Conservation (phyloP, 176 grass and related monocot genomes). For the Musa schizocarpa region DNA sequence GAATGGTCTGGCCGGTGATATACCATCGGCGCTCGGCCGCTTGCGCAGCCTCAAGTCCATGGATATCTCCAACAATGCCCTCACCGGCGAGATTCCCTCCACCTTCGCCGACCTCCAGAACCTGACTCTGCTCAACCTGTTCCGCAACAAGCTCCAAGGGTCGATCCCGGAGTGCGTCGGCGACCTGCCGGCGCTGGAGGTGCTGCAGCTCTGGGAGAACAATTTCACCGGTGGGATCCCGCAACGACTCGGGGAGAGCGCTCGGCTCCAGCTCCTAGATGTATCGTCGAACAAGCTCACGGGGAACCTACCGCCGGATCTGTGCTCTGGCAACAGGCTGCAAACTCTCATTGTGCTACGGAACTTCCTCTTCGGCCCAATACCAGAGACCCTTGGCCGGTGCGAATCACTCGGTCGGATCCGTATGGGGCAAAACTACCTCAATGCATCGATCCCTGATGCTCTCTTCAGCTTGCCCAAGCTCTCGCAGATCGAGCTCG, state of each 20-base stretch:
- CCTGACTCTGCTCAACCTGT: constrained; percentile 35
- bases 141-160: constrained; percentile 17
- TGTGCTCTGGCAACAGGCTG: constrained; percentile 4
- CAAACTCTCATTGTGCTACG: neutral
- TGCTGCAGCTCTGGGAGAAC: constrained; percentile 13
- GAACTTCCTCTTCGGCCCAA: neutral
- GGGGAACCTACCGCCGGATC: neutral
- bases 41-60: constrained; percentile 39
- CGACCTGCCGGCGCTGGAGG: constrained; percentile 13
- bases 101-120: constrained; percentile 67
- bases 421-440: constrained; percentile 1
- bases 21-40: constrained; percentile 43
- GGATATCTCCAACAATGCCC: constrained; percentile 50
- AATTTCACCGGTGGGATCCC: neutral
- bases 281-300: constrained; percentile 7
- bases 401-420: neutral
- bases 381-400: constrained; percentile 1
- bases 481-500: neutral
- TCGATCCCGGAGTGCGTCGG: constrained; percentile 22
- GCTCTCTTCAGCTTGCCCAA: constrained; percentile 6
- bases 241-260: neutral
- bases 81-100: constrained; percentile 63
- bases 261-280: neutral
- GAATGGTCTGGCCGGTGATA: constrained; percentile 47
- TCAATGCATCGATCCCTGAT: neutral